phyloP scores from a whole-genome alignment of 352 stramenopile species.

The Phytophthora rubi region DNA sequence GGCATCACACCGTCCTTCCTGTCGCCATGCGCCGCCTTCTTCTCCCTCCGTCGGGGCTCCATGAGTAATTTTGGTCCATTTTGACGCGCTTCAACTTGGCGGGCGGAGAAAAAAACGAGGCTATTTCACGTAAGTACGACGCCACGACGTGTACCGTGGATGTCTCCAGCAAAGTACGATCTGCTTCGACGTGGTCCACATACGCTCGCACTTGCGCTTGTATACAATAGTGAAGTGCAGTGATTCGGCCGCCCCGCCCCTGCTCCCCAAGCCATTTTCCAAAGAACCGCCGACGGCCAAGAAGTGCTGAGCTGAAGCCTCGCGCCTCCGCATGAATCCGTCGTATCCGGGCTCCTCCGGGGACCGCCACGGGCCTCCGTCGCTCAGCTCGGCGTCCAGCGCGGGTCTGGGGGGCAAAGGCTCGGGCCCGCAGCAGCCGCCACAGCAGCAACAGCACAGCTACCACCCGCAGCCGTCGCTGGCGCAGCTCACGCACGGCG shows the following conservation, averaged over 20 bases:
- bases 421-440: constrained; percentile 26
- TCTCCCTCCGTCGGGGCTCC: constrained; percentile 22
- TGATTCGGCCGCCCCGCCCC: not conserved
- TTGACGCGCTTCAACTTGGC: too few relatives aligned
- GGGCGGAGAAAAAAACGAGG: too few relatives aligned
- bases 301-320: constrained; percentile 5
- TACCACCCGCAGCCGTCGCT: constrained; percentile 78
- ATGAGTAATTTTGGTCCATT: constrained; percentile 20
- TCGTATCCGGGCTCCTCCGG: constrained; percentile 77
- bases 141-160: too few relatives aligned
- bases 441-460: constrained; percentile 49
- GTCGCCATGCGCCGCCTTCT: not conserved
- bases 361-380: constrained; percentile 64
- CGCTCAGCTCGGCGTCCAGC: constrained; percentile 41
- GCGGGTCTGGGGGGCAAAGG: constrained; percentile 46
- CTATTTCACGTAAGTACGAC: too few relatives aligned
- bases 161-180: too few relatives aligned
- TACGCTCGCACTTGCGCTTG: too few relatives aligned
- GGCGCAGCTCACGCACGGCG: constrained; percentile 48
- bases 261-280: constrained; percentile 1
- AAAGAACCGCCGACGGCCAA: constrained; percentile 30
- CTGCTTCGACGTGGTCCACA: not conserved
- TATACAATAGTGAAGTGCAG: constrained; percentile 5
- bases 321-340: constrained; percentile 59
- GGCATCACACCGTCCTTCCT: constrained; percentile 14